A percentile compares a stretch with the other conserved stretches of the same genome.
These are phyloP conservation scores for Suillus americanus DNA, from an alignment of 768 basidiomycete species.

Conservation along the genomic window DNA sequence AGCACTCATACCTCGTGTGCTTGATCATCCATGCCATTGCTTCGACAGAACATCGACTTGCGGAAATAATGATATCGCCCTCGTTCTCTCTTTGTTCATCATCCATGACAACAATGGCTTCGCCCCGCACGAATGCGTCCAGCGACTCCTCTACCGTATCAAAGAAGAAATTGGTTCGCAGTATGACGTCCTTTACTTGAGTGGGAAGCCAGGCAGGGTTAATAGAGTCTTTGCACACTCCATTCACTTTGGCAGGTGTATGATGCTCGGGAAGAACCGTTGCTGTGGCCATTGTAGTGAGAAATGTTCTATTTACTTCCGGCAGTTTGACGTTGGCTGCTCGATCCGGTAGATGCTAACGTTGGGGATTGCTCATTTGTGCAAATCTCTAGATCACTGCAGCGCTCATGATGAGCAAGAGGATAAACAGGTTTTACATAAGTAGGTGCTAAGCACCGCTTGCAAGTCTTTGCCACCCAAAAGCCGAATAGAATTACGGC, in stretches of 20 bases:
- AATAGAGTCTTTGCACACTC: neutral
- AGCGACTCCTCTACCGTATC: constrained; percentile 82
- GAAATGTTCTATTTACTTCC: neutral
- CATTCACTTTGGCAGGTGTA: neutral
- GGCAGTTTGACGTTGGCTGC: neutral
- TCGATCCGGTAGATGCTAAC: neutral
- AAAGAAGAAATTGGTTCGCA: constrained; percentile 54
- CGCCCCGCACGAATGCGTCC: constrained; percentile 71
- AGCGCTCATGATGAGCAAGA: neutral
- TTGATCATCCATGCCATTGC: constrained; percentile 99
- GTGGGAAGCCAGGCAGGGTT: constrained; percentile 21
- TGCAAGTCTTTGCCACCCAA: neutral
- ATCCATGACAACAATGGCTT: constrained; percentile 97
- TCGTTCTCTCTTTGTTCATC: constrained; percentile 96
- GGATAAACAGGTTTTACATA: too few relatives aligned
- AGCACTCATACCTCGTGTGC: constrained; percentile 74
- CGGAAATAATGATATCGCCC: constrained; percentile 92
- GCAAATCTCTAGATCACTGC: neutral
- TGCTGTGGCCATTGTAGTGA: neutral
- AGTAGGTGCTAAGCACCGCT: too few relatives aligned
- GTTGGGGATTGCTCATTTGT: neutral
- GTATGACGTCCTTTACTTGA: constrained; percentile 17
- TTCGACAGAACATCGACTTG: constrained; percentile 79
- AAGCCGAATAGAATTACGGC: neutral
- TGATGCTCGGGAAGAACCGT: neutral